Base-by-base conservation (phyloP, 805 yeast species). In the Zygoascus ofunaensis region DNA sequence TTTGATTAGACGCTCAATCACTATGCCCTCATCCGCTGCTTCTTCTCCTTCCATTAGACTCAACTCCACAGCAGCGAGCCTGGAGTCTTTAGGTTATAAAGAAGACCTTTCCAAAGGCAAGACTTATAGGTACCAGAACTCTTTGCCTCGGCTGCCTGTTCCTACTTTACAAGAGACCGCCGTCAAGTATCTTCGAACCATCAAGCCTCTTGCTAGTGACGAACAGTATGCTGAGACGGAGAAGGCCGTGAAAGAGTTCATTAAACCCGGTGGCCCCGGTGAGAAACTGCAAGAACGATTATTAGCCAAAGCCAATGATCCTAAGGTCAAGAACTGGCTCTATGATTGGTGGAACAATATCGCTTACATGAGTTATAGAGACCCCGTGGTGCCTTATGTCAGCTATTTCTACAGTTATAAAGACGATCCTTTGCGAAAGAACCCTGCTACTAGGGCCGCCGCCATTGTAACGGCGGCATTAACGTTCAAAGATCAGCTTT, bases 311-410 rank as follows among this genome's bases (percentile, higher is more conserved):
- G 80, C 90, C 23, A 55, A 65, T 24, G 72, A 64, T 42, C 75
- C 77, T 49, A 65, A 58, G 43, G 69, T 66, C 45, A 80, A 87
- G 59, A 90, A 90, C 63, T 90, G 98, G 98, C 72, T 90, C 56
- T 76, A 83, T 39, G 81, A 77, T 48, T 87, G 82, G 73, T 90
- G 98, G 98, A 95, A 90, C 63, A 82, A 84, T 56, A 85, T 83
- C 54, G 95, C 96, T 18, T 90, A 90, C 65, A 70, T 90, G 70
- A 79, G 82, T 34, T 89, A 87, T 68, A 74, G 92, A 53, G 97
- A 87, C 63, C 95, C 97, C 0, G 84, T 90, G n/a, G 84, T 85
- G 22, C 97, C 97, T 10, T 89, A 80, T 59, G 95, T 87, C 32
- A 83, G 95, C 18, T 90, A 90, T 69, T 92, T 87, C 55, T 90